Base-by-base conservation (phyloP, 2,329 filamentous ascomycete genomes). In the Aspergillus sp. region DNA sequence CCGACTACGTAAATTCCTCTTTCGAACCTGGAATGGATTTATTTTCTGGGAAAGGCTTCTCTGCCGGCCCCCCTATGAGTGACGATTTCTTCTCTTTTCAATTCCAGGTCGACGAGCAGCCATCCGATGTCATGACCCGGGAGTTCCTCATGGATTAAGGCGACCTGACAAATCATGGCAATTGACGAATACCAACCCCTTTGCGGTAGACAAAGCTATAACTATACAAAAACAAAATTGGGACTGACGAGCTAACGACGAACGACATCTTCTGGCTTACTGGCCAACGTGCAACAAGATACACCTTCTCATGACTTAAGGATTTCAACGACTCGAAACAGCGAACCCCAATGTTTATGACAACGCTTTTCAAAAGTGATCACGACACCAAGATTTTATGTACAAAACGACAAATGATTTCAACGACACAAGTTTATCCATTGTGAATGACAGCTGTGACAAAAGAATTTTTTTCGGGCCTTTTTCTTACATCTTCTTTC, bases 81-180 rank as follows among this genome's bases (percentile, higher is more conserved):
- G 70, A 71, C 14, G 74, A 77, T 55, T 74, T 74, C 56, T 71
- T 77, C 49, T 73, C 73, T 29, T 71, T 74, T 39, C 73, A 76
- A 53, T 77, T 76, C 51, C 67, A 75, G 49, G 67, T 73, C n/a
- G 74, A 77, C 26, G 67, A 68, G n/a, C 67, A 66, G 53, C 58
- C 65, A 22, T 64, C 66, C 6, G 67, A 69, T 31, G 63, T 63
- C 51, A 63, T 68, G 65, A 61, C 65, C 1, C 61, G 63, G 31
- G 67, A 69, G 26, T 67, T 69, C 54, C 65, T 68, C 56, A 58
- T 66, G 60, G 66, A 69, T 24, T 69, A 56, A 57, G 11, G 31
- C 20, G 26, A 39, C 39, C 24, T 24, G 24, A 4, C 24, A 24
- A 24, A 6, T 24, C 56, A n/a, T n/a, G 14, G 36, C 53, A 32